Base-by-base conservation (phyloP, 148 eudicot species). In the Hydrangea macrophylla region DNA sequence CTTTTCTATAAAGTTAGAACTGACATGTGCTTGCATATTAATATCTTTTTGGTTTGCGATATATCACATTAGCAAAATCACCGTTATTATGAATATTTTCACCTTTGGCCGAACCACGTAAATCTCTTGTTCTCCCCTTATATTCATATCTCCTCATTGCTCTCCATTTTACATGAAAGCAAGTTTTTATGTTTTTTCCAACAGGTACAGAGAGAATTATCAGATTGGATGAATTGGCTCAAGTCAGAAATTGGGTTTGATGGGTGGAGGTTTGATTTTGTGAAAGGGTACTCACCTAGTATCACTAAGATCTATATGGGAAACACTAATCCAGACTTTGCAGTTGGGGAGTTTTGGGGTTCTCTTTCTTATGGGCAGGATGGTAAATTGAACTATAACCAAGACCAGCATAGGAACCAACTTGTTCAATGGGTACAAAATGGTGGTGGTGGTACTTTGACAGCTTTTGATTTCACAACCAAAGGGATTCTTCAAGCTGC, bases 191-290 rank as follows among this genome's bases (percentile, higher is more conserved):
- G n/a, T n/a, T n/a, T n/a, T n/a, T n/a, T n/a, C n/a, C n/a, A n/a
- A n/a, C n/a, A n/a, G n/a, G n/a, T 88, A 2, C 96, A 83, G 58
- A 79, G 32, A 9, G 96, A 83, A 70, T 76, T 90, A 17, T 72
- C 87, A 0, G 84, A 77, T 8, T 90, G 96, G 96, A 82, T 90
- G 88, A 90, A 90, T 32, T 90, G 96, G 96, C 81, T 90, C 5
- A 83, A 84, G 57, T 61, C 78, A 0, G 81, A 81, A 3, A 76
- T 86, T 17, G 88, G 91, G 0, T 86, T 86, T 44, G 81, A 67
- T 36, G 92, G 92, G 0, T 86, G 85, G 82, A 63, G 96, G 26
- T 88, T 90, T 13, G 92, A 87, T 71, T 90, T 81, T 55, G 96
- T 80, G 1, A 78, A 42, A 51, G 96, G 96, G 9, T 90, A 90